Conservation (phyloP, 805 yeast species). For the Monosporozyma solicola region DNA sequence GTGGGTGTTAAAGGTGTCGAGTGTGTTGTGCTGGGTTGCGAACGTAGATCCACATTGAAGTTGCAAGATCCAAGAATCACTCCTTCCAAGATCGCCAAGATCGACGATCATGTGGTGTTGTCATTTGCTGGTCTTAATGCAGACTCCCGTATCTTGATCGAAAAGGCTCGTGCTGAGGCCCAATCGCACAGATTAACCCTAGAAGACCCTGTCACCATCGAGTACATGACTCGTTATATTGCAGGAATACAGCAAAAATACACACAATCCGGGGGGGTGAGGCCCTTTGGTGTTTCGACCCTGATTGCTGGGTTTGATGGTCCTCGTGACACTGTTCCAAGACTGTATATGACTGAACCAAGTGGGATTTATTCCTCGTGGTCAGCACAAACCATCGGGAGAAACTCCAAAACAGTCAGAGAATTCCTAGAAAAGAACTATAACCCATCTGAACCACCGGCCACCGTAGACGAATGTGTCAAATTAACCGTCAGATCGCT, state of each 20-base stretch:
- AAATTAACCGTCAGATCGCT: constrained; percentile 77
- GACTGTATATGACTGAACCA: constrained; percentile 91
- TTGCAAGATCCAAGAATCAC: constrained; percentile 95
- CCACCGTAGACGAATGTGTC: constrained; percentile 58
- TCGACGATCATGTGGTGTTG: constrained; percentile 82
- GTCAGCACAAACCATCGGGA: constrained; percentile 96
- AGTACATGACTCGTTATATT: constrained; percentile 84
- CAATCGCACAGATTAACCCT: constrained; percentile 89
- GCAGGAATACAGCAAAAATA: constrained; percentile 98
- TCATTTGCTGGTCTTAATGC: constrained; percentile 98
- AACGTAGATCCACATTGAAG: constrained; percentile 88
- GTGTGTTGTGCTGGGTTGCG: constrained; percentile 91
- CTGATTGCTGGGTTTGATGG: constrained; percentile 88
- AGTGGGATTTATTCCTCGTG: constrained; percentile 95
- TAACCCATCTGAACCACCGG: constrained; percentile 43
- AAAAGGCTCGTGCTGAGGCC: constrained; percentile 93
- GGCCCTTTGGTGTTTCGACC: constrained; percentile 96
- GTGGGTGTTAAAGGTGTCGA: constrained; percentile 91
- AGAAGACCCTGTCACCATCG: constrained; percentile 88
- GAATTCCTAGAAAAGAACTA: constrained; percentile 91
- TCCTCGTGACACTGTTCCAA: constrained; percentile 61
- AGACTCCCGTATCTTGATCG: constrained; percentile 92
- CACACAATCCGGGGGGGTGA: constrained; percentile 96
- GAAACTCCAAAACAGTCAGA: constrained; percentile 88
- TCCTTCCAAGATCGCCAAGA: constrained; percentile 85